Base-by-base conservation (phyloP, 2,329 filamentous ascomycete genomes). In the Ophiocordyceps camponoti-leonardi region DNA sequence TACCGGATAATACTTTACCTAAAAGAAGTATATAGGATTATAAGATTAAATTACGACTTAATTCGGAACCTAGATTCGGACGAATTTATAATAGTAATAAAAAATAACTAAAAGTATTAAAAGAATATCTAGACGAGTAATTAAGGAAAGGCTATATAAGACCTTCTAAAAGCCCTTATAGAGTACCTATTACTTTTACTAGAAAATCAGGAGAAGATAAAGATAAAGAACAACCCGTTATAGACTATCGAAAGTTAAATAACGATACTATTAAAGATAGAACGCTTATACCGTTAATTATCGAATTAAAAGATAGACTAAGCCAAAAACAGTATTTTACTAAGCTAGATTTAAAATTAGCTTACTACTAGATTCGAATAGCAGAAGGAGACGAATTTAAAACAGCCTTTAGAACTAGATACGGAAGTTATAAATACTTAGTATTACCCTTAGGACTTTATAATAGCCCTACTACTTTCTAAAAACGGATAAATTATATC, bases 401-500 rank as follows among this genome's bases (percentile, higher is more conserved):
- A 47, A 64, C 50, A 18, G 55, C 55, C 0, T 66, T 66, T 46
- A 22, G 46, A 18, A 65, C 54, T 1, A 41, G 53, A 23, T 64
- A 57, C 48, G 51, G 57, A 37, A 47, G 52, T 5, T 66, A 51
- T 47, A 44, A 67, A 48, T 66, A 56, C 37, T 41, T 56, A 35
- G 53, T 67, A 11, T 56, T 59, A 48, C 49, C 43, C 10, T 59
- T 61, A 48, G 49, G 44, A 18, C 40, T 60, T 42, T 52, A 43
- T 41, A 58, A 58, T 39, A 45, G 35, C 2, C 44, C 42, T 31
- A 44, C 42, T 5, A 48, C 39, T 11, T 16, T 55, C 54, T 35
- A 35, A 8, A 19, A 44, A 37, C 31, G 31, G 6, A 44, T 44
- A 39, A 44, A 28, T 28, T 28, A 28, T 28, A 28, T 28, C 10